Evolutionary conservation across 352 stramenopile genomes (phyloP).

Genomic region (Phytopythium vexans): DNA sequence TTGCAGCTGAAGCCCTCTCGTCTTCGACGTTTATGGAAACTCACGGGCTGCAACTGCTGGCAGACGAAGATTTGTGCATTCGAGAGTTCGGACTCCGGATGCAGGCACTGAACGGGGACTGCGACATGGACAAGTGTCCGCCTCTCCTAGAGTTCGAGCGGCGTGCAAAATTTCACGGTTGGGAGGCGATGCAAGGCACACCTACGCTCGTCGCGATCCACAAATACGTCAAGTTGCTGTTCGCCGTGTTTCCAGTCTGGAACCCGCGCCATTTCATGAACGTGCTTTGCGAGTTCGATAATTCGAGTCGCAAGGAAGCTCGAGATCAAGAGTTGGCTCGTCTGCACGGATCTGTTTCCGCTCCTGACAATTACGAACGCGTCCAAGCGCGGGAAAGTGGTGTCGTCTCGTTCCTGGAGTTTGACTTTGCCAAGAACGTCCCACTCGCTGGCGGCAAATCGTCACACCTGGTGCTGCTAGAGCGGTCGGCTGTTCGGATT

Average conservation of each 20-base stretch:
- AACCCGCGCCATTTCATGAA: constrained; percentile 55
- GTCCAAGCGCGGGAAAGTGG: constrained; percentile 21
- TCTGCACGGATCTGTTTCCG: too few species aligned
- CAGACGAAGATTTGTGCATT: constrained; percentile 66
- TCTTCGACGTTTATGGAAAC: constrained; percentile 42
- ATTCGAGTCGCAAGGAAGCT: constrained; percentile 17
- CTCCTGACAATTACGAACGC: constrained; percentile 9
- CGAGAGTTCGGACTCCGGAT: constrained; percentile 79
- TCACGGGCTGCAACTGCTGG: constrained; percentile 40
- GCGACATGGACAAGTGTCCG: constrained; percentile 42
- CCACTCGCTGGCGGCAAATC: constrained; percentile 30
- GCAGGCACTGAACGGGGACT: constrained; percentile 73
- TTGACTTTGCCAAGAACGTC: constrained; percentile 62
- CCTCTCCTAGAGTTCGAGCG: constrained; percentile 67
- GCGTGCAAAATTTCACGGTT: constrained; percentile 75
- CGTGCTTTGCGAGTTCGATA: constrained; percentile 37
- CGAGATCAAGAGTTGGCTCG: constrained; percentile 5
- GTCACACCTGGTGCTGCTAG: constrained; percentile 56
- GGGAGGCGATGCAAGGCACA: constrained; percentile 60
- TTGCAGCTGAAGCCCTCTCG: constrained; percentile 48
- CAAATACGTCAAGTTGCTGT: constrained; percentile 79
- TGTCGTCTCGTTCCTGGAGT: constrained; percentile 47
- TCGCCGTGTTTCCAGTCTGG: constrained; percentile 70
- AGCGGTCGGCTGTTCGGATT: constrained; percentile 45
- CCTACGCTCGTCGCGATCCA: constrained; percentile 38